Conservation (phyloP, 768 basidiomycete genomes). For the Psilocybe azurescens region DNA sequence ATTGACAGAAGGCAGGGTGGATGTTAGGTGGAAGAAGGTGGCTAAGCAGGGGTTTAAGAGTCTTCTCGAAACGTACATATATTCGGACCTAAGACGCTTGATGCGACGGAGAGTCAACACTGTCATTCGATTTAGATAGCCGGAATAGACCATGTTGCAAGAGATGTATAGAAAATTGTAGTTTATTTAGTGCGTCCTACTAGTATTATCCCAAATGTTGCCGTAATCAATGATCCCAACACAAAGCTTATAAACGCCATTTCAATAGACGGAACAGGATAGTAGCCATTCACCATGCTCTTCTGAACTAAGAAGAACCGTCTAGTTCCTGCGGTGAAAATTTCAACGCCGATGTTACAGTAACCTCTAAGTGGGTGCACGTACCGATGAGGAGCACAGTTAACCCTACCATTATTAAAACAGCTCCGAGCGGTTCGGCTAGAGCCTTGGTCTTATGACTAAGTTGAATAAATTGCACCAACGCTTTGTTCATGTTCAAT, state of each 20-base stretch:
- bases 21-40: no score
- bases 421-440: constrained; percentile 16
- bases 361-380: neutral
- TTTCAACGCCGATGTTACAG: neutral
- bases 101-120: no score
- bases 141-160: neutral
- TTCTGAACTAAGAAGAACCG: constrained; percentile 19
- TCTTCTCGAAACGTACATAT: no score
- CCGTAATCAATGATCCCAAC: constrained; percentile 10
- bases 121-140: neutral
- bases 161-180: neutral
- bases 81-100: no score
- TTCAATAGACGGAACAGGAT: constrained; percentile 14
- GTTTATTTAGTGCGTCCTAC: neutral
- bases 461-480: constrained; percentile 21
- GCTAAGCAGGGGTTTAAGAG: no score
- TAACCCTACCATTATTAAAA: constrained; percentile 4
- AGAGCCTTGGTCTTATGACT: constrained; percentile 8
- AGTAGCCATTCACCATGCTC: constrained; percentile 14
- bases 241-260: constrained; percentile 12
- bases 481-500: constrained; percentile 5
- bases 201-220: constrained; percentile 11
- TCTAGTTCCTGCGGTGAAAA: constrained; percentile 4
- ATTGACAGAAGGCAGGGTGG: no score
- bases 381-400: constrained; percentile 15